Evolutionary conservation across 2,329 filamentous ascomycete species (phyloP), one percentile per base, ranked within the genome.

Genomic region (Colletotrichum chrysophilum): DNA sequence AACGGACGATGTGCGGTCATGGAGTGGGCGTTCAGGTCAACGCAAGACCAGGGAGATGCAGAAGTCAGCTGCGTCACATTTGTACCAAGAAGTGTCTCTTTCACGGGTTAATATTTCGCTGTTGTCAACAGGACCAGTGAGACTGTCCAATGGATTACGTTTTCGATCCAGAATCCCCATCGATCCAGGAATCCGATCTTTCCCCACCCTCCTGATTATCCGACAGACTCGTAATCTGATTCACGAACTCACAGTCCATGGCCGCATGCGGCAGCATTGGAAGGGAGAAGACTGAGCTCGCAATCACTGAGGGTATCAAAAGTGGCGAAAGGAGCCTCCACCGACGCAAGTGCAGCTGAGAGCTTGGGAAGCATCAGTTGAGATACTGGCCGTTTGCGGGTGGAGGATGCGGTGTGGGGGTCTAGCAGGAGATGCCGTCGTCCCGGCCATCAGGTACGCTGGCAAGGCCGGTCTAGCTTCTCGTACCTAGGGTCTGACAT

Each of bases 321-420:
- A 34, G 13, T 68, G 32, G 28, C 48, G 64, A 36, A 61, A 32
- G 34, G 32, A 48, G 38, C 38, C n/a, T 30, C 43, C 73, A 58
- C 58, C 43, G 56, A 72, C 72, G 52, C 67, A 66, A 69, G 34
- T 43, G 52, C 18, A 38, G 21, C 30, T 14, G 16, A 26, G 60
- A 30, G 32, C 56, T 58, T 21, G 13, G 16, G 21, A 16, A 32
- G 26, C 36, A 24, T 55, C n/a, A 38, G 9, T 30, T 28, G 21
- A 43, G 34, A 52, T 62, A 12, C n/a, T 30, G 13, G 58, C 70
- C n/a, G 74, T 34, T 73, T 76, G 74, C 70, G 48, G 70, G 24
- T 14, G 34, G 24, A 18, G 18, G 13, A n/a, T 28, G 24, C 38
- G 26, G 32, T 34, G 52, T 32, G 34, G 28, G 36, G 52, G 32